Evolutionary conservation across 176 grass and related monocot genomes (phyloP).

Genomic region (Rhynchospora pubera): DNA sequence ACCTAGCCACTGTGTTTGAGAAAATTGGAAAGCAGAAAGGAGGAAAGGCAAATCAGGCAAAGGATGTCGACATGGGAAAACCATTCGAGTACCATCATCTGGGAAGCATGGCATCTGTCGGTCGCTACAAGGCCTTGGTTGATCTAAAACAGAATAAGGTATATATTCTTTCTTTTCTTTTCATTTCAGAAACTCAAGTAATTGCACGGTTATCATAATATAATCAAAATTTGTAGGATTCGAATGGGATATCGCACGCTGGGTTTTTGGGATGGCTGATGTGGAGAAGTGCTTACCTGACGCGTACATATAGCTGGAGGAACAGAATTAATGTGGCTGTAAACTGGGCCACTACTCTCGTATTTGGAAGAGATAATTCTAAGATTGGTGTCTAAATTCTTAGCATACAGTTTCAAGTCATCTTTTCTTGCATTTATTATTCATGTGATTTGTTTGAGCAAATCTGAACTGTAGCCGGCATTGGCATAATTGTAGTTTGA

Average conservation of each 20-base stretch:
- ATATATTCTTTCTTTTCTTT: neutral
- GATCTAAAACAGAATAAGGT: slow-evolving; percentile 88
- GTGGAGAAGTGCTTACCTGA: slow-evolving; percentile 85
- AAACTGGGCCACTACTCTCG: slow-evolving; percentile 73
- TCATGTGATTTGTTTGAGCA: neutral
- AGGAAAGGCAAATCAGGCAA: slow-evolving; percentile 50
- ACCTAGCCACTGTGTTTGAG: slow-evolving; percentile 46
- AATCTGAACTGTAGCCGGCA: neutral
- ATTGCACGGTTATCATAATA: neutral
- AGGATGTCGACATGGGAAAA: slow-evolving; percentile 40
- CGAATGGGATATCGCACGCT: slow-evolving; percentile 48
- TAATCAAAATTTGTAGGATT: slow-evolving; percentile 31
- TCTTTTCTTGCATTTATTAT: neutral
- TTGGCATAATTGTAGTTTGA: neutral
- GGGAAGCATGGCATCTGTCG: slow-evolving; percentile 91
- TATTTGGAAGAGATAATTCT: slow-evolving; percentile 75
- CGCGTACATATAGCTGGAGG: slow-evolving; percentile 77
- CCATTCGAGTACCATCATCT: slow-evolving; percentile 94
- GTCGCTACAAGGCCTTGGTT: slow-evolving; percentile 86
- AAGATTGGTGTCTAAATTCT: slow-evolving; percentile 43
- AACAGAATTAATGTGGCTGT: slow-evolving; percentile 79
- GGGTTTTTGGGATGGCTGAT: slow-evolving; percentile 73
- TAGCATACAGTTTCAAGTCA: neutral
- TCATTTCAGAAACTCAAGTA: neutral
- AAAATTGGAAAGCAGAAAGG: slow-evolving; percentile 47